Evolutionary conservation across 2,329 filamentous ascomycete genomes (phyloP).

Genomic region (Bertia moriformis): DNA sequence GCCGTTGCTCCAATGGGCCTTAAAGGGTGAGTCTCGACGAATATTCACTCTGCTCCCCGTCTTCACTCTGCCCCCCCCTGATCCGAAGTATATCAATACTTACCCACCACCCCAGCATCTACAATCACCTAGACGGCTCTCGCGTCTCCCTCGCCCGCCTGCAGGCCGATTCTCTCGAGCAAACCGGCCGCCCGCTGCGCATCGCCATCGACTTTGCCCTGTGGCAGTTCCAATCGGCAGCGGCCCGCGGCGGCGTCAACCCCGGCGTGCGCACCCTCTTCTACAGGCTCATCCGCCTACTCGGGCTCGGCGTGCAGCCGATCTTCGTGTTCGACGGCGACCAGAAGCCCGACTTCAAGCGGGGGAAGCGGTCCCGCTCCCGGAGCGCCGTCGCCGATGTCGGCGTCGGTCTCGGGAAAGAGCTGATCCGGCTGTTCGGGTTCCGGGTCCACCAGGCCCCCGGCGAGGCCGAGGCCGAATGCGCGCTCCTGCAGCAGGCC

Average conservation of each 20-base stretch:
- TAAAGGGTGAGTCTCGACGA: conserved; percentile 43
- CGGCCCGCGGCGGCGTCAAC: conserved; percentile 72
- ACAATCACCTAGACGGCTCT: conserved; percentile 76
- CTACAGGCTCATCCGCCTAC: conserved; percentile 69
- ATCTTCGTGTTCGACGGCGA: conserved; percentile 85
- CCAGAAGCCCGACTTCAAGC: conserved; percentile 73
- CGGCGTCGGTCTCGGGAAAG: conserved; percentile 65
- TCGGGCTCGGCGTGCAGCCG: conserved; percentile 66
- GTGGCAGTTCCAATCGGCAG: conserved; percentile 90
- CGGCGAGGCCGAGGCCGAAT: conserved; percentile 92
- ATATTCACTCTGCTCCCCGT: conserved; percentile 4
- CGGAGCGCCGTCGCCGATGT: conserved; percentile 50
- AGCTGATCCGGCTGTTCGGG: conserved; percentile 70
- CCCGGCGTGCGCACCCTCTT: conserved; percentile 84
- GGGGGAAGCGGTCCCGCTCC: conserved; percentile 63
- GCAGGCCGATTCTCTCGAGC: conserved; percentile 61
- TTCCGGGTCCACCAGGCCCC: conserved; percentile 76
- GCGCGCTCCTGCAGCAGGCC: conserved; percentile 66
- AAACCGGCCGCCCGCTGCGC: conserved; percentile 58
- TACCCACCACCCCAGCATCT: conserved; percentile 54
- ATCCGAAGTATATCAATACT: too few relatives aligned
- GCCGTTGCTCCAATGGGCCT: conserved; percentile 48
- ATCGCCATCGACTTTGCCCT: conserved; percentile 91
- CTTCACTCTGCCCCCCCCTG: background rate
- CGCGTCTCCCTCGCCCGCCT: conserved; percentile 72